Evolutionary conservation across 2,329 filamentous ascomycete genomes (phyloP), one percentile per base, ranked within the genome.

Genomic region (Trichoderma breve): DNA sequence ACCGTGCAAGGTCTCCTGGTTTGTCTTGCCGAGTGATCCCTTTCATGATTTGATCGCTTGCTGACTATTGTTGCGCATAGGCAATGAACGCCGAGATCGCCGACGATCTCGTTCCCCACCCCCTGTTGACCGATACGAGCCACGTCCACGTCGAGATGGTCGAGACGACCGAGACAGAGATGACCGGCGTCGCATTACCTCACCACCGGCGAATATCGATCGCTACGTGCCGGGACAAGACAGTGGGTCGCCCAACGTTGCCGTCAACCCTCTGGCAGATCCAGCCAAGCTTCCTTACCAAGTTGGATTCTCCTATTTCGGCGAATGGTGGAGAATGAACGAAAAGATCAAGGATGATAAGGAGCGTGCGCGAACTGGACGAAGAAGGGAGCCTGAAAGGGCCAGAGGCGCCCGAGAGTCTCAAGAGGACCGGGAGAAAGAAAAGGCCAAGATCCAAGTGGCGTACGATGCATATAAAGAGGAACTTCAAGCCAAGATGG

Each of bases 261-360:
- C 85, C 1, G 81, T 85, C 21, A 95, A 95, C 75, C 92, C 92
- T 9, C 83, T 95, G 3, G 86, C 88, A 14, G 92, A 95, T 74
- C 93, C 93, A 2, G 85, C 92, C 76, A 89, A 89, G 73, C 85
- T 95, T 11, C 89, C 92, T 3, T 94, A 92, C 74, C 93, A 95
- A 79, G 93, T 95, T 70, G 93, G 93, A 2, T 95, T 95, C 81
- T 95, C 92, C 15, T 95, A 92, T 81, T 95, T 93, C 77, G 91
- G 93, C 21, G 93, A 95, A 80, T 95, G 93, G 93, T 95, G 93
- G 93, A 89, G 93, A 73, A 86, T 91, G 75, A 93, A 95, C 76
- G 92, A 95, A 80, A 90, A 90, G 78, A 92, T 95, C 78, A 95
- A 94, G 81, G 92, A 95, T 65, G 92, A 95, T 73, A 92, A 91